phyloP scores from a whole-genome alignment of 1,284 basidiomycete species.

The Cutaneotrichosporon sp. region DNA sequence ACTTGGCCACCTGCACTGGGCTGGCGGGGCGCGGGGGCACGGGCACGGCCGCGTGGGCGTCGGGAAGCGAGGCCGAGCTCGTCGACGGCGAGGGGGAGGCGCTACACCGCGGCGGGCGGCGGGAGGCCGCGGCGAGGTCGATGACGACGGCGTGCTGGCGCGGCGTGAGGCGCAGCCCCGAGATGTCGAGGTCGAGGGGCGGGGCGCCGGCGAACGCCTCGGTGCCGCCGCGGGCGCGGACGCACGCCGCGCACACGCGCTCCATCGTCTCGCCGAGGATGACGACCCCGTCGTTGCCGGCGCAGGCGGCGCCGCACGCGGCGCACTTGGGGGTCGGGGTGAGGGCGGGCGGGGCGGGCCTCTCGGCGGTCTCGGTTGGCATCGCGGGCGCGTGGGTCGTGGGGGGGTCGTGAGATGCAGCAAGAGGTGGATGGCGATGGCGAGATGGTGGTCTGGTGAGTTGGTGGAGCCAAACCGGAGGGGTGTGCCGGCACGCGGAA shows the following conservation, averaged over 20 bases:
- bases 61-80: background rate
- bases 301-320: slow-evolving; percentile 36
- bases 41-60: background rate
- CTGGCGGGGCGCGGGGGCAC: no score
- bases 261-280: slow-evolving; percentile 34
- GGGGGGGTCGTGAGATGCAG: background rate
- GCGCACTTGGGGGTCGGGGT: slow-evolving; percentile 41
- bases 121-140: slow-evolving; percentile 8
- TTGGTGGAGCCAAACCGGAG: slow-evolving; percentile 7
- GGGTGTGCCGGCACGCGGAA: background rate
- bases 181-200: background rate
- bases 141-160: slow-evolving; percentile 12
- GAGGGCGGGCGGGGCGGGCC: slow-evolving; percentile 10
- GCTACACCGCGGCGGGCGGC: no score
- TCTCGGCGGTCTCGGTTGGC: slow-evolving; percentile 40
- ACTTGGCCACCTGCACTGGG: slow-evolving; percentile 30
- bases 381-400: slow-evolving; percentile 20
- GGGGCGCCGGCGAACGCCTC: background rate
- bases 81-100: background rate
- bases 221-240: slow-evolving; percentile 12
- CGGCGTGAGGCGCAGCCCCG: slow-evolving; percentile 2
- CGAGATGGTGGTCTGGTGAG: background rate
- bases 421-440: background rate
- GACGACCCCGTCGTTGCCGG: slow-evolving; percentile 24
- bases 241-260: slow-evolving; percentile 41